These are phyloP conservation scores for Rutstroemia sydowiana DNA, from an alignment of 2,329 filamentous ascomycete genomes.

Conservation along the genomic window DNA sequence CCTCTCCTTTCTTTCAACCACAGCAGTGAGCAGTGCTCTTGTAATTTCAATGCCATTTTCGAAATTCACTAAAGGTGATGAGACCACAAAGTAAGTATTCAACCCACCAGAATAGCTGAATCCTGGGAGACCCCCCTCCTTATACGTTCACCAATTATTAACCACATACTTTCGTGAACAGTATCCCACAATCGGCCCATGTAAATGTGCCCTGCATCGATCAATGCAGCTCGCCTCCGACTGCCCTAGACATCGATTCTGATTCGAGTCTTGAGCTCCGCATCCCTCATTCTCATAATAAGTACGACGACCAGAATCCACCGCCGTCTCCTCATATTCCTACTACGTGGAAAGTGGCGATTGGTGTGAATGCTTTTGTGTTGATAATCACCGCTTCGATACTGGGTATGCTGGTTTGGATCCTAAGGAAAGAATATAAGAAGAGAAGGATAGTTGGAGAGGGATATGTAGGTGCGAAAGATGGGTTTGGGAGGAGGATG, in stretches of 20 bases:
- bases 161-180: background rate
- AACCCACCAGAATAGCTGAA: too few relatives aligned
- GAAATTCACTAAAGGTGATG: background rate
- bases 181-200: background rate
- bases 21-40: slow-evolving; percentile 3
- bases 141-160: background rate
- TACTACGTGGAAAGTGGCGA: slow-evolving; percentile 8
- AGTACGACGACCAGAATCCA: background rate
- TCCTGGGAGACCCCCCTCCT: too few relatives aligned
- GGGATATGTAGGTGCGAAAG: slow-evolving; percentile 1
- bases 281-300: background rate
- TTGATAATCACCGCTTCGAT: slow-evolving; percentile 4
- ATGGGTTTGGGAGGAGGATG: slow-evolving; percentile 8
- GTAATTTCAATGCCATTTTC: background rate
- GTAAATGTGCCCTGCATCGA: background rate
- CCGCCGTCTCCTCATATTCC: slow-evolving; percentile 1
- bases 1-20: slow-evolving; percentile 4
- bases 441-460: slow-evolving; percentile 1
- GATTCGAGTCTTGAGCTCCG: background rate
- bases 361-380: slow-evolving; percentile 9
- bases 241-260: background rate
- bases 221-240: background rate
- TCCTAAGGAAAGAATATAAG: slow-evolving; percentile 4
- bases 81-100: background rate
- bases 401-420: slow-evolving; percentile 7